A percentile compares a stretch with the other conserved stretches of the same genome.
These are phyloP conservation scores for Fusarium ramigenum DNA, from an alignment of 2,329 filamentous ascomycete species.

Conservation along the genomic window DNA sequence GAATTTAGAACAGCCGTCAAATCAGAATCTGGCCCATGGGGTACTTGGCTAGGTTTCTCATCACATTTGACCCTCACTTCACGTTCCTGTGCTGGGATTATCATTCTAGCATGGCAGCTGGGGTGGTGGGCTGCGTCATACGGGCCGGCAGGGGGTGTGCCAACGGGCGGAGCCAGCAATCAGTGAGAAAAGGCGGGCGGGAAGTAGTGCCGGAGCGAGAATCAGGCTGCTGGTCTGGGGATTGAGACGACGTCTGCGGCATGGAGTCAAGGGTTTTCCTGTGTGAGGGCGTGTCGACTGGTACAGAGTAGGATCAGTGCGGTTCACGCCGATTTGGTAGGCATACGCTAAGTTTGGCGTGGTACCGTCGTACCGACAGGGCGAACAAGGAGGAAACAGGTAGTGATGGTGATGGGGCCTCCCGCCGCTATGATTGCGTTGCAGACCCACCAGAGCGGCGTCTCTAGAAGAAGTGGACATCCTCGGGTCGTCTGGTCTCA, in stretches of 20 bases:
- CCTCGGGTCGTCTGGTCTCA: slow-evolving; percentile 39
- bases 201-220: slow-evolving; percentile 41
- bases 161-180: slow-evolving; percentile 47
- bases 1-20: slow-evolving; percentile 47
- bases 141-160: slow-evolving; percentile 48
- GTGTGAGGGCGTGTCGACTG: slow-evolving; percentile 28
- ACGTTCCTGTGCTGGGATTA: slow-evolving; percentile 38
- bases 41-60: slow-evolving; percentile 25
- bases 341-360: slow-evolving; percentile 38
- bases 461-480: slow-evolving; percentile 31
- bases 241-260: slow-evolving; percentile 22
- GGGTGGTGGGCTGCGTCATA: slow-evolving; percentile 46
- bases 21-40: slow-evolving; percentile 33
- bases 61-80: slow-evolving; percentile 37
- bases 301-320: slow-evolving; percentile 18
- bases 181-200: slow-evolving; percentile 35
- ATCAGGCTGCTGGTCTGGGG: slow-evolving; percentile 34
- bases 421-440: slow-evolving; percentile 28
- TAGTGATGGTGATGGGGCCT: slow-evolving; percentile 31
- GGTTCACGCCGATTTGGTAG: slow-evolving; percentile 7
- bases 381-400: slow-evolving; percentile 39
- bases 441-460: slow-evolving; percentile 38
- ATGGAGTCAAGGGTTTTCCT: slow-evolving; percentile 18
- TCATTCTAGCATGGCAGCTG: slow-evolving; percentile 40
- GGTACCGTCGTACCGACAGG: slow-evolving; percentile 28